phyloP scores from a whole-genome alignment of 352 stramenopile species.

The Pythium rishiriense region DNA sequence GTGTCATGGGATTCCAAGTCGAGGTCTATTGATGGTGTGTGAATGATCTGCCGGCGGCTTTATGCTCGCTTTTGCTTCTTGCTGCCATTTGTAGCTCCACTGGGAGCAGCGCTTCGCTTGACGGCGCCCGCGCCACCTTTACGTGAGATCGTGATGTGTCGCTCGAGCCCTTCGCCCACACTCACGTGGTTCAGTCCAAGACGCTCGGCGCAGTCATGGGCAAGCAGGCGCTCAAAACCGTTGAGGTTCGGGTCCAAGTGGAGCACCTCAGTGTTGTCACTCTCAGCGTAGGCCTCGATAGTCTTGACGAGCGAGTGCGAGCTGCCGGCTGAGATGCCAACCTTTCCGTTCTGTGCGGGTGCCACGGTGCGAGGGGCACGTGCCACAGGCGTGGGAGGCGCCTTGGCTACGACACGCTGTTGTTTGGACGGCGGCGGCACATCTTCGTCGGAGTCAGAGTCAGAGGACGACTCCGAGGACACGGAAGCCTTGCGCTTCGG shows the following conservation, averaged over 20 bases:
- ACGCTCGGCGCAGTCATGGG: slow-evolving; percentile 80
- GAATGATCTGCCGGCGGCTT: background rate
- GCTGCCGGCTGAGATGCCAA: slow-evolving; percentile 59
- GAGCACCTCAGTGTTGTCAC: slow-evolving; percentile 42
- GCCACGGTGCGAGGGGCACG: background rate
- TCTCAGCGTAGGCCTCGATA: slow-evolving; percentile 70
- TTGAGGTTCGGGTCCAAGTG: slow-evolving; percentile 80
- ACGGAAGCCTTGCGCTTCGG: slow-evolving; percentile 24
- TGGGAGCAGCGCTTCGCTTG: slow-evolving; percentile 16
- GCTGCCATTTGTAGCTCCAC: background rate
- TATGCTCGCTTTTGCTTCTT: slow-evolving; percentile 43
- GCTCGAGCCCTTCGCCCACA: slow-evolving; percentile 64
- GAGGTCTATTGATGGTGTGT: background rate
- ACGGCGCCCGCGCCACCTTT: slow-evolving; percentile 5
- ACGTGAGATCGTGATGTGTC: slow-evolving; percentile 69
- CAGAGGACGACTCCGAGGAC: slow-evolving; percentile 24
- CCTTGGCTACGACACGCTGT: slow-evolving; percentile 8
- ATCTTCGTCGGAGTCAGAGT: slow-evolving; percentile 22
- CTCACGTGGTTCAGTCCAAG: slow-evolving; percentile 75
- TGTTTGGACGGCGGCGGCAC: slow-evolving; percentile 14
- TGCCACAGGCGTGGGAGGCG: background rate
- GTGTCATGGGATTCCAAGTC: background rate
- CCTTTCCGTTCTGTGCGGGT: slow-evolving; percentile 5
- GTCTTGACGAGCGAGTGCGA: slow-evolving; percentile 85
- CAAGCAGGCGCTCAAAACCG: slow-evolving; percentile 77